Base-by-base conservation (phyloP, 768 basidiomycete species). In the Kwoniella pini region DNA sequence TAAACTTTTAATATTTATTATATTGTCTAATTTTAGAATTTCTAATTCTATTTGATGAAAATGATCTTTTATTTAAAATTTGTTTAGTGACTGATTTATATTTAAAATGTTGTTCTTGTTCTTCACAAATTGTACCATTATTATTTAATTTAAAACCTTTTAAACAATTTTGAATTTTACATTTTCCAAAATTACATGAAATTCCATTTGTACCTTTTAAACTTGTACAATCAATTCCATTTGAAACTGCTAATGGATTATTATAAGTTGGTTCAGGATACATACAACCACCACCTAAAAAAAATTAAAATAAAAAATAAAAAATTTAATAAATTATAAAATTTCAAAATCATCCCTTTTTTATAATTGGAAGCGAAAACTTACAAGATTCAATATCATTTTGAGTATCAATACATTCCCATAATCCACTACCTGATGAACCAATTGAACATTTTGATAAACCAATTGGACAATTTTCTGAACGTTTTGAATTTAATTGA, bases 251-350 rank as follows among this genome's bases (percentile, higher is more conserved):
- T 26, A 49, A 60, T 0, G 55, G 63, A 42, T 57, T 59, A 13
- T 15, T 6, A 3, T 51, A 10, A 7, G 13, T n/a, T 2, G 38
- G 21, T 11, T 28, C n/a, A 2, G 62, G 59, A 40, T 57, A 31
- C n/a, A 70, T 51, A 50, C 75, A 77, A 17, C 75, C 75, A 3
- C 75, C 75, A 54, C 74, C 68, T 69, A 45, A 17, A 24, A 1
- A 6, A 28, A 19, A 36, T 36, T 36, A 36, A 7, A 36, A 36
- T 5, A 11, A 6, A 5, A 1, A 28, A 5, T 4, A 30, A n/a
- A n/a, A n/a, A n/a, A n/a, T n/a, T 46, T n/a, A 46, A 22, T 22
- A 15, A 17, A 24, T 27, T 24, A 11, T 27, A 10, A 11, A 13
- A 10, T 22, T 26, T 26, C 10, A 19, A 13, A 13, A 19, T 24